Base-by-base conservation (phyloP, 352 stramenopile species). In the Halophytophthora polymorphica region DNA sequence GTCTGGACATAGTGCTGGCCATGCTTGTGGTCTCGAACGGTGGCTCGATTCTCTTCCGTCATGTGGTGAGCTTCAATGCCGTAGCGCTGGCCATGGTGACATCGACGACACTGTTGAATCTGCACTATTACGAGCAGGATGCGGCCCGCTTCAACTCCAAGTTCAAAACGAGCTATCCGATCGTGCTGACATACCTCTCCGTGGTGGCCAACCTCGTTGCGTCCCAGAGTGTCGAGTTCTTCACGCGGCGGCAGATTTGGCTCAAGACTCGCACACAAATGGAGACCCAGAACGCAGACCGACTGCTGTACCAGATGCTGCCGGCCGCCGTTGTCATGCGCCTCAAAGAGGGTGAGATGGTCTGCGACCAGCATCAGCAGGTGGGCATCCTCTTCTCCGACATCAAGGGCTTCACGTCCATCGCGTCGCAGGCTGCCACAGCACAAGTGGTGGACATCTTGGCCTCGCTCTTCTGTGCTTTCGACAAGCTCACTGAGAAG, bases 361-460 rank as follows among this genome's bases (percentile, higher is more conserved):
- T 95, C 8, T 92, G 80, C 41, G 82, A 95, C 37, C 77, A 95
- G 60, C 82, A 95, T 38, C 84, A 93, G 45, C 77, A 92, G 49
- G 82, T 95, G 3, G 82, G 84, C 0, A 92, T 97, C 18, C 53
- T 98, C 1, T 97, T 97, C 54, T 94, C 76, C 1, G 88, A 96
- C 48, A 96, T 96, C 54, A 93, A 95, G 28, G 88, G 86, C 0
- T 97, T 97, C 60, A 97, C 90, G 13, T 92, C 84, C 6, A 96
- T 97, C 50, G 87, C 83, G 3, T 90, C 74, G 5, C 69, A 89
- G 43, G 73, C 91, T 15, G 78, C 88, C 25, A 88, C 88, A 0
- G 73, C 79, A 2, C 78, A 97, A 69, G 87, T 97, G 18, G 88
- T 96, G 3, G 82, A 96, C 49, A 86, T 98, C 44, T 56, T 98